Percentiles rank a stretch among this genome's conserved stretches.
These are phyloP conservation scores for Aphanomyces euteiches DNA, from an alignment of 352 stramenopile species.

Conservation along the genomic window DNA sequence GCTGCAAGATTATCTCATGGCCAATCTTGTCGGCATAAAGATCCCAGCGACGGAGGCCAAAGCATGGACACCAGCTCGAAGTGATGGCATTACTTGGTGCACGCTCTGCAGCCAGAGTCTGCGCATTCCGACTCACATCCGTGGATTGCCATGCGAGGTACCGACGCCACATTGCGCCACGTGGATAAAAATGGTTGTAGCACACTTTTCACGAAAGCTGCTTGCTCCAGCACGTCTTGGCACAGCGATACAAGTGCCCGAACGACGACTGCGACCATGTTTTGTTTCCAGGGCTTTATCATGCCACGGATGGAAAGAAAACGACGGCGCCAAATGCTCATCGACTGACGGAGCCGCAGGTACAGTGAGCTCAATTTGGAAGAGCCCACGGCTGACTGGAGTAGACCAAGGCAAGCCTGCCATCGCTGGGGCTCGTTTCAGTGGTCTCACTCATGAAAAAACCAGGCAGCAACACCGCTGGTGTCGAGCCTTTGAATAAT, in stretches of 20 bases:
- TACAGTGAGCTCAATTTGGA: no score
- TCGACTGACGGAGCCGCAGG: neutral
- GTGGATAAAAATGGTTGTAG: slow-evolving; percentile 35
- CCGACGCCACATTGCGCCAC: neutral
- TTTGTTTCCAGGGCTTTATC: slow-evolving; percentile 54
- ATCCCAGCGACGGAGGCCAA: slow-evolving; percentile 45
- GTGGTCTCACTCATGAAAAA: slow-evolving; percentile 27
- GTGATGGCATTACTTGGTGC: slow-evolving; percentile 40
- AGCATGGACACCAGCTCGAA: slow-evolving; percentile 36
- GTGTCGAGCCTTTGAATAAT: slow-evolving; percentile 1
- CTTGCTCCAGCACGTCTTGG: slow-evolving; percentile 59
- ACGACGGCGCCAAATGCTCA: neutral
- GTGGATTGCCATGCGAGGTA: slow-evolving; percentile 53
- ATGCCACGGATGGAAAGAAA: slow-evolving; percentile 11
- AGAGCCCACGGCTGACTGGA: no score
- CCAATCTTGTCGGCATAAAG: slow-evolving; percentile 42
- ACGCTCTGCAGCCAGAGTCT: slow-evolving; percentile 60
- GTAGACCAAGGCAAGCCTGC: neutral
- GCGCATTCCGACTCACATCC: slow-evolving; percentile 52
- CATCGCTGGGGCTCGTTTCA: slow-evolving; percentile 18
- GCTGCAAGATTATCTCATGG: slow-evolving; percentile 74
- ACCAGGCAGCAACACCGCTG: neutral
- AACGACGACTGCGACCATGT: slow-evolving; percentile 45
- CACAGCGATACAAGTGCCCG: slow-evolving; percentile 55
- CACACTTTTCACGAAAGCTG: slow-evolving; percentile 79